Evolutionary conservation across 2,329 filamentous ascomycete genomes (phyloP).

Genomic region (Capronia coronata): DNA sequence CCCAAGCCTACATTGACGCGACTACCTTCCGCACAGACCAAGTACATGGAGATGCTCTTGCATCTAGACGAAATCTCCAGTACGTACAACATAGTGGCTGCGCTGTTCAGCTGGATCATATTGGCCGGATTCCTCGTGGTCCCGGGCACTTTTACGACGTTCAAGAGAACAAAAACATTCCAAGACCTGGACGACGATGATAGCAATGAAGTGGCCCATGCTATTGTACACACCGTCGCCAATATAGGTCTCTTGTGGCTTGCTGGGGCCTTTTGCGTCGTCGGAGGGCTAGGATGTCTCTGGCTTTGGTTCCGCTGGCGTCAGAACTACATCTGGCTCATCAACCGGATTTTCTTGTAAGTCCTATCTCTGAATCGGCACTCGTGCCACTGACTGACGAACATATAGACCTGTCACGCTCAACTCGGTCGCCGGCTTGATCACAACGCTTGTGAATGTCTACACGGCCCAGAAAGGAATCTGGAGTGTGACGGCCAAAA

Average conservation of each 20-base stretch:
- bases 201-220: slow-evolving; percentile 29
- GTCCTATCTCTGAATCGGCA: background rate
- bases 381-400: background rate
- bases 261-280: slow-evolving; percentile 39
- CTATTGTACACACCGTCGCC: slow-evolving; percentile 32
- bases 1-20: slow-evolving; percentile 16
- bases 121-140: slow-evolving; percentile 50
- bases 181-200: slow-evolving; percentile 29
- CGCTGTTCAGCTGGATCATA: slow-evolving; percentile 45
- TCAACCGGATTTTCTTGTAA: slow-evolving; percentile 47
- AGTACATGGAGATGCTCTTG: slow-evolving; percentile 31
- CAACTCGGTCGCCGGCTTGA: slow-evolving; percentile 46
- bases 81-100: slow-evolving; percentile 42
- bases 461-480: slow-evolving; percentile 34
- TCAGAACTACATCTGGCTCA: slow-evolving; percentile 50
- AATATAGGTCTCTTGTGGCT: slow-evolving; percentile 43
- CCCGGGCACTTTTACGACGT: slow-evolving; percentile 47
- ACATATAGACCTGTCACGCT: slow-evolving; percentile 34
- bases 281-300: slow-evolving; percentile 39
- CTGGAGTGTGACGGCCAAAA: slow-evolving; percentile 32
- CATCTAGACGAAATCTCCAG: slow-evolving; percentile 32
- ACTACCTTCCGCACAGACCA: slow-evolving; percentile 24
- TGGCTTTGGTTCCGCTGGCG: slow-evolving; percentile 43
- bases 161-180: slow-evolving; percentile 33
- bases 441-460: slow-evolving; percentile 47